Percentiles rank a stretch among this genome's conserved stretches.
Evolutionary conservation across 2,329 filamentous ascomycete species (phyloP).

Genomic region (Cladosporium austrohemisphaericum): DNA sequence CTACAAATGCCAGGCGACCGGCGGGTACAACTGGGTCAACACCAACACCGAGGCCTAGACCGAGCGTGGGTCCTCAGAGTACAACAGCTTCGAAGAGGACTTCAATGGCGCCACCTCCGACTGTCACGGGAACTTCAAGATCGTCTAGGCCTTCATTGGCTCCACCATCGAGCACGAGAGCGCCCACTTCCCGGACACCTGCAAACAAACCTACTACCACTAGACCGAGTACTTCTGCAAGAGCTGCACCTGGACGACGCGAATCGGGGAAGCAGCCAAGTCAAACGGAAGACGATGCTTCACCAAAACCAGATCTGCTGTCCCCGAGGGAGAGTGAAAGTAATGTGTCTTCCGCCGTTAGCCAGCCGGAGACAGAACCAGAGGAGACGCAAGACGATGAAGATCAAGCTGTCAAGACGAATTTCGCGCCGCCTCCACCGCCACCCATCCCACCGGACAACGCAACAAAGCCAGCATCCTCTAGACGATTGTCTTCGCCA

Average conservation of each 20-base stretch:
- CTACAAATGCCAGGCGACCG: conserved; percentile 40
- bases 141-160: conserved; percentile 18
- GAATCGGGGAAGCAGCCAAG: conserved; percentile 23
- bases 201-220: conserved; percentile 15
- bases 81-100: conserved; percentile 26
- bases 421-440: conserved; percentile 31
- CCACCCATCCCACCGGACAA: conserved; percentile 25
- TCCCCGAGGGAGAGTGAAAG: conserved; percentile 24
- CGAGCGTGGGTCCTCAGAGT: conserved; percentile 49
- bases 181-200: conserved; percentile 15
- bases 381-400: conserved; percentile 21
- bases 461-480: conserved; percentile 21
- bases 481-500: conserved; percentile 33
- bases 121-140: conserved; percentile 30
- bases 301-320: conserved; percentile 2
- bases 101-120: conserved; percentile 28
- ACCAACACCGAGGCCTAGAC: conserved; percentile 49
- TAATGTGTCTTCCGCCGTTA: conserved; percentile 20
- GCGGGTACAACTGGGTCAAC: conserved; percentile 36
- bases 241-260: conserved; percentile 17
- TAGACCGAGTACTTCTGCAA: conserved; percentile 13
- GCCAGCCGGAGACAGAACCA: conserved; percentile 21
- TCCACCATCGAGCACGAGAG: conserved; percentile 17
- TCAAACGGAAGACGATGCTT: conserved; percentile 18
- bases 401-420: conserved; percentile 22